Base-by-base conservation (phyloP, 108 stramenopile species). In the Asterionellopsis glacialis region DNA sequence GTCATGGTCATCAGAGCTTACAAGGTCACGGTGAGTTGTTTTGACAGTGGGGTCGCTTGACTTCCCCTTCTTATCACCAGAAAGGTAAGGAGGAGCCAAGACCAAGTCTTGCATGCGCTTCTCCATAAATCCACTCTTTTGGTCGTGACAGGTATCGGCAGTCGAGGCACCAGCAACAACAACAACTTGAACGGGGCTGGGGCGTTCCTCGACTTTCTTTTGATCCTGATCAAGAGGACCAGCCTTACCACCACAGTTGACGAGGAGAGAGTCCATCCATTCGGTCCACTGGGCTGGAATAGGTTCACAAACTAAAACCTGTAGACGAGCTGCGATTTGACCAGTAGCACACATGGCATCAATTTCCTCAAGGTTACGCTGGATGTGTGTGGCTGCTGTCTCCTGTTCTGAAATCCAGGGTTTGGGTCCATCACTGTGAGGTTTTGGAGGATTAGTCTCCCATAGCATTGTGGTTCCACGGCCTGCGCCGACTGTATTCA, bases 61-160 rank as follows among this genome's bases (percentile, higher is more conserved):
- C 41, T 78, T 70, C 9, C 70, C 73, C 1, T 56, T 50, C 26
- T 59, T 47, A 48, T 79, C 78, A 4, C 81, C 78, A 33, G 33
- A 33, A 28, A 87, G 57, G 52, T 75, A 85, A 22, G 90, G 90
- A 41, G 90, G 90, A 19, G 87, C 81, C 40, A 92, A 42, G 49
- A 86, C 63, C 52, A 92, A 64, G 66, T 92, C 91, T 49, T 92
- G 91, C 67, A 84, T 74, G 13, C 91, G 59, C 57, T 84, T 79
- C 57, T 92, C 91, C 87, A 92, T 92, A 52, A 92, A 88, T 5
- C 91, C 91, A 49, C 76, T 79, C 79, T 92, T 92, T 41, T 87
- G 73, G 55, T 92, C 81, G 54, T 92, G 91, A 63, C 91, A 92
- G 4, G 80, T 73, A 62, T 88, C 91, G 12, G 91, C 91, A 54